Percentiles rank a stretch among this genome's conserved stretches.
Conservation (phyloP, 768 basidiomycete genomes). For the Chiua virens region DNA sequence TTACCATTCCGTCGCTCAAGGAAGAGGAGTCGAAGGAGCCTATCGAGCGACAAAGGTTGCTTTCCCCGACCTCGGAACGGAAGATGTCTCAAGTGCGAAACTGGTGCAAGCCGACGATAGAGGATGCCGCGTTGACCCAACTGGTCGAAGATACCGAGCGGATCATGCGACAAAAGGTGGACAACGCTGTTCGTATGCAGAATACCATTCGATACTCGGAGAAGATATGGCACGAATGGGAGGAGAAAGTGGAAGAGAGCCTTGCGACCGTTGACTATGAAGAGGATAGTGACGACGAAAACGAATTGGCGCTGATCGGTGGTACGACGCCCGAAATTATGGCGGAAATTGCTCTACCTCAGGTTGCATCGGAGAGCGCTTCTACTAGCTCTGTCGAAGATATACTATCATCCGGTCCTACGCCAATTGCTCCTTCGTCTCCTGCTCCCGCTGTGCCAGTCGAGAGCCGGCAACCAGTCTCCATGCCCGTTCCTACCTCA, state of each 20-base stretch:
- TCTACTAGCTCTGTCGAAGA: constrained; percentile 26
- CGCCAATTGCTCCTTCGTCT: constrained; percentile 62
- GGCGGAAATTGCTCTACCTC: constrained; percentile 18
- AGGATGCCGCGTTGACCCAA: constrained; percentile 81
- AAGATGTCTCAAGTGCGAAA: constrained; percentile 80
- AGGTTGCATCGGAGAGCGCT: constrained; percentile 9
- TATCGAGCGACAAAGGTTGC: constrained; percentile 86
- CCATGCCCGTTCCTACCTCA: constrained; percentile 42
- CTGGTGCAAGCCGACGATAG: constrained; percentile 84
- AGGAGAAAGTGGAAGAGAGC: constrained; percentile 76
- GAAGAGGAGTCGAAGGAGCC: constrained; percentile 92
- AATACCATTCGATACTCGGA: constrained; percentile 97
- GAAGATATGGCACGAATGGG: constrained; percentile 97
- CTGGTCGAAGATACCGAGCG: constrained; percentile 87
- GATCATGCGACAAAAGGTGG: constrained; percentile 89
- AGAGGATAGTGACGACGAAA: constrained; percentile 48
- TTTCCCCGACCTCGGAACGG: constrained; percentile 87
- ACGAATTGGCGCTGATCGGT: constrained; percentile 37
- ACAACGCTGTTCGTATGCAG: constrained; percentile 93
- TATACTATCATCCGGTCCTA: constrained; percentile 55
- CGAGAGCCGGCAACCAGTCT: constrained; percentile 26
- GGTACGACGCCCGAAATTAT: constrained; percentile 20
- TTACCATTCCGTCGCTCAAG: constrained; percentile 84
- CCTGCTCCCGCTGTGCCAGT: constrained; percentile 28
- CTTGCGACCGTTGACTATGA: constrained; percentile 59